Evolutionary conservation across 257 asterid genomes (phyloP), one percentile per base, ranked within the genome.

Genomic region (Parsonsia alboflavescens): DNA sequence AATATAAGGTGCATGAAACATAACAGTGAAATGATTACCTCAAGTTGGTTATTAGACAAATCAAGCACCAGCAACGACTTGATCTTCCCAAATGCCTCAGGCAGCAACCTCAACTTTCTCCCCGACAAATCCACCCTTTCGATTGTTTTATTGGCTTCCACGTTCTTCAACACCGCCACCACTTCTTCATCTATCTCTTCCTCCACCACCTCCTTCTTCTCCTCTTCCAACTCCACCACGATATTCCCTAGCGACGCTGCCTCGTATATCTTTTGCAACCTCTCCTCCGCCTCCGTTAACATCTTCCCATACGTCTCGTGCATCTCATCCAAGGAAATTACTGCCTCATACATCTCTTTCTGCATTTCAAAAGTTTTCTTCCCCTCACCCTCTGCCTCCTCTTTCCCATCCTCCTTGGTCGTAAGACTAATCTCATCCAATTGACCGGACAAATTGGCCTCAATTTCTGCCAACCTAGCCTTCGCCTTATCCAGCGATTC

Each of bases 241-340:
- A 80, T 84, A 39, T 68, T 85, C 24, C 99, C 99, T 13, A 84
- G 84, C 53, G 88, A 88, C 49, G 96, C 96, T 52, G 92, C 89
- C 85, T 87, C 96, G 63, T 94, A 94, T 39, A 94, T 86, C 90
- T 61, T 92, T 93, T 87, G 88, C 90, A 94, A 62, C 79, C 89
- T 83, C 74, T 75, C 75, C 87, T 94, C 99, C 81, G 93, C 97
- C 62, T 89, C 96, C 58, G 78, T 77, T 85, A 94, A 84, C 96
- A 94, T 80, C 86, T 68, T 84, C 87, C 80, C 93, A 73, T 94
- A 94, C 69, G 91, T 82, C 57, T 75, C 93, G 78, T 89, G 96
- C 99, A 90, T 83, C 84, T 89, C 98, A 61, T 94, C 99, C 82
- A 92, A 65, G 65, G 85, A 65, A 28, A 92, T 75, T 78, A 88